A percentile compares a stretch with the other conserved stretches of the same genome.
Evolutionary conservation across 2,329 filamentous ascomycete genomes (phyloP).

Genomic region (Paraphaeosphaeria minitans): DNA sequence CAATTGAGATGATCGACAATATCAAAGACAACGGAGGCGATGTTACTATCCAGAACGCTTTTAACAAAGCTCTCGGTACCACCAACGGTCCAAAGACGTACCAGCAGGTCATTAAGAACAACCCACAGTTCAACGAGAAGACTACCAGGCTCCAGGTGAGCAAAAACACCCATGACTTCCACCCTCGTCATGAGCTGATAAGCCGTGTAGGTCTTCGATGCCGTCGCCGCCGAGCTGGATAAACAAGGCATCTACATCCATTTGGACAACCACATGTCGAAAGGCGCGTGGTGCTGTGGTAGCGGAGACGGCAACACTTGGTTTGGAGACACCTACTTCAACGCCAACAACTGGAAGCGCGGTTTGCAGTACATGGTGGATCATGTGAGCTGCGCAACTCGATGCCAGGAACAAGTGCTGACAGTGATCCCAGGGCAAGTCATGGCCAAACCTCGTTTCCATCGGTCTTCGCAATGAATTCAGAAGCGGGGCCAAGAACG

Average conservation of each 20-base stretch:
- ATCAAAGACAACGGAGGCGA: slow-evolving; percentile 41
- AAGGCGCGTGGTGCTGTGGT: slow-evolving; percentile 41
- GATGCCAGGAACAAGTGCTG: neutral
- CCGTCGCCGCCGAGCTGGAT: slow-evolving; percentile 59
- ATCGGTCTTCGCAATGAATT: slow-evolving; percentile 64
- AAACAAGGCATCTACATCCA: slow-evolving; percentile 46
- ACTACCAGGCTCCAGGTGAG: slow-evolving; percentile 56
- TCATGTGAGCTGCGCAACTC: slow-evolving; percentile 46
- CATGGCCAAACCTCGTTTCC: slow-evolving; percentile 58
- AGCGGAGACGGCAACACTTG: slow-evolving; percentile 62
- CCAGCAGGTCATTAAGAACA: slow-evolving; percentile 59
- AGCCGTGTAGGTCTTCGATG: slow-evolving; percentile 53
- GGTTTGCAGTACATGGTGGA: slow-evolving; percentile 66
- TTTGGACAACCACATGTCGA: slow-evolving; percentile 45
- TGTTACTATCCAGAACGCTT: slow-evolving; percentile 38
- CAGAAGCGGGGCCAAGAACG: slow-evolving; percentile 33
- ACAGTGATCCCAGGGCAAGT: slow-evolving; percentile 26
- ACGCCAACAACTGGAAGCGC: slow-evolving; percentile 63
- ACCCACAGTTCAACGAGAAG: slow-evolving; percentile 58
- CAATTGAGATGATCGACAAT: slow-evolving; percentile 62
- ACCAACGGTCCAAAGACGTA: slow-evolving; percentile 59
- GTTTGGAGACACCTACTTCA: slow-evolving; percentile 64
- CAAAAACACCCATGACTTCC: neutral
- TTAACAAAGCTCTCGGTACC: slow-evolving; percentile 36
- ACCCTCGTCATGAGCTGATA: neutral